Evolutionary conservation across 192 early-diverging fungal genomes (phyloP).

Genomic region (Coemansia sp.): DNA sequence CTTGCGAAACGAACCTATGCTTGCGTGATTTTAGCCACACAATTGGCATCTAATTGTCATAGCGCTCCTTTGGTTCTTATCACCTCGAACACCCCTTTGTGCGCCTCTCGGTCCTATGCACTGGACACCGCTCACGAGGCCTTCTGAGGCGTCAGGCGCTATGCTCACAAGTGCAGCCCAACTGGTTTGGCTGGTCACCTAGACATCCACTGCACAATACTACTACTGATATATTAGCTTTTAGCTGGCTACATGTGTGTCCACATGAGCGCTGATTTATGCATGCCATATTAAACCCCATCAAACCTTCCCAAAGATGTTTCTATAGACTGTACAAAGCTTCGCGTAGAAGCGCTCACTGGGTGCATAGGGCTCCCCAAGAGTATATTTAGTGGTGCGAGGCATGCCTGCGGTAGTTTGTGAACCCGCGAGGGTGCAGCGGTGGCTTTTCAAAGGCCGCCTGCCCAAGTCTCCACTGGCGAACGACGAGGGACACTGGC

Average conservation of each 20-base stretch:
- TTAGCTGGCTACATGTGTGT: not conserved
- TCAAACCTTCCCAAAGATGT: not conserved
- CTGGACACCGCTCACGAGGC: not conserved
- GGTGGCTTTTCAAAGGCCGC: conserved; percentile 46
- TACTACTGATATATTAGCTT: not conserved
- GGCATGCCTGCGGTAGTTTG: not conserved
- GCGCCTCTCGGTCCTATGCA: not conserved
- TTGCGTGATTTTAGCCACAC: conserved; percentile 18
- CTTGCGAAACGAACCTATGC: conserved; percentile 32
- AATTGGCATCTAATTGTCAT: not conserved
- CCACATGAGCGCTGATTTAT: not conserved
- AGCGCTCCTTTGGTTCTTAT: not conserved
- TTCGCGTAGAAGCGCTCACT: not conserved
- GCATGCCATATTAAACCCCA: not conserved
- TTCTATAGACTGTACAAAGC: not conserved
- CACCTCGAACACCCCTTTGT: not conserved
- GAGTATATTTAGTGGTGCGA: not conserved
- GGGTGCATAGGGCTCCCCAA: not conserved
- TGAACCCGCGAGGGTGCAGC: conserved; percentile 18
- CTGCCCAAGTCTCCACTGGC: conserved; percentile 36
- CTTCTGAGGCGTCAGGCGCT: not conserved
- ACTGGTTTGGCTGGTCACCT: not conserved
- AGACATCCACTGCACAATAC: not conserved
- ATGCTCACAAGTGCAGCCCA: not conserved
- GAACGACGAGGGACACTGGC: conserved; percentile 27